Base-by-base conservation (phyloP, 768 basidiomycete genomes). In the Russula virescens region DNA sequence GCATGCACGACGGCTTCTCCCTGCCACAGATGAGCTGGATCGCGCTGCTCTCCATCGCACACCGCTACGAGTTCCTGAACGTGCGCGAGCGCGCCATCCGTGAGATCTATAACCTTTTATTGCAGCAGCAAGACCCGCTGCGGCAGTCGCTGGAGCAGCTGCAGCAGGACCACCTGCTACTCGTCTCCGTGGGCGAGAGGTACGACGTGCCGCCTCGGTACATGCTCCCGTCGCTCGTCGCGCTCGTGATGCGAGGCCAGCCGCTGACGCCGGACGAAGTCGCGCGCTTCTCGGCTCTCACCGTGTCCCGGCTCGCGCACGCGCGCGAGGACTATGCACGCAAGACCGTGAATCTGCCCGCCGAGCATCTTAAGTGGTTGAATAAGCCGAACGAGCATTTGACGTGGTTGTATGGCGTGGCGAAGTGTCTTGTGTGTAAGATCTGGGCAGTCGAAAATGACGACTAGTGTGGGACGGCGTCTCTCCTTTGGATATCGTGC, bases 1-100 rank as follows among this genome's bases (percentile, higher is more conserved):
- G 62, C 52, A 63, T 63, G 53, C 53, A 55, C 31, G 62, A 63
- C 10, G 47, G n/a, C 35, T 63, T 63, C 40, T 25, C 47, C 7
- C 58, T 63, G 4, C 46, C 62, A 5, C 58, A 50, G 23, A 0
- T 38, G 23, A 59, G 58, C 53, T 63, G 62, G 62, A 52, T 63
- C 52, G 58, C 58, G 23, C 40, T 63, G 0, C 47, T 63, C 1
- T 59, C 57, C 28, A 59, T 63, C 31, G 28, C 62, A 19, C 62
- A 63, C 38, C 62, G 26, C 11, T 63, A 54, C 57, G 58, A 63
- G 6, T 63, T 63, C 26, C 47, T 49, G 19, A 55, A 55, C 46
- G 62, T 63, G 28, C 46, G 40, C 47, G 45, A 47, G 13, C 57
- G 62, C 0, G 62, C 62, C n/a, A 60, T 63, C 28, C 52, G 52